Percentiles rank a stretch among this genome's conserved stretches.
phyloP scores from a whole-genome alignment of 306 rosid species.

The Neltuma alba region DNA sequence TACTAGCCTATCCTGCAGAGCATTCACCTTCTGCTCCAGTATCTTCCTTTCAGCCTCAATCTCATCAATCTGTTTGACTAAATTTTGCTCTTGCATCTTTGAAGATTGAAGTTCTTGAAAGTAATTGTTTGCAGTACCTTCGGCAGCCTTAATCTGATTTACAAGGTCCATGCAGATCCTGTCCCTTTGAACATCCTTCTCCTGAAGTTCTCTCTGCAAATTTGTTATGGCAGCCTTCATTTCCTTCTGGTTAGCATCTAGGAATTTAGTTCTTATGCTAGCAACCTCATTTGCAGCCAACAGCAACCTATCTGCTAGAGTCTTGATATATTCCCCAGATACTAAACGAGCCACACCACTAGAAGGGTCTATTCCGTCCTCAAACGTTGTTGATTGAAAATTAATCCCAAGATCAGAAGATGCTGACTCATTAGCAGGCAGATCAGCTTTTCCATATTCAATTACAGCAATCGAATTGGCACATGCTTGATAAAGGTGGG shows the following conservation, averaged over 20 bases:
- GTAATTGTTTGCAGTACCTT: constrained; percentile 63
- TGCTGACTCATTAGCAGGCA: constrained; percentile 52
- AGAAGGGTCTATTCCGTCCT: constrained; percentile 28
- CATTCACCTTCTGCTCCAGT: constrained; percentile 66
- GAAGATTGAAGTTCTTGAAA: constrained; percentile 74
- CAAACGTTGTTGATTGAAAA: background rate
- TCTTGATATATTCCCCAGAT: constrained; percentile 67
- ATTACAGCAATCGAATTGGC: constrained; percentile 55
- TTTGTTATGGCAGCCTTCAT: constrained; percentile 68
- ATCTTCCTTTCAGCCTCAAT: constrained; percentile 56
- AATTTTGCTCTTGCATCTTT: constrained; percentile 51
- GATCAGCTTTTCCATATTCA: constrained; percentile 62
- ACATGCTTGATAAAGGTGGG: constrained; percentile 71
- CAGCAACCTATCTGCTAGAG: constrained; percentile 62
- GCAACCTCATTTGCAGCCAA: constrained; percentile 65
- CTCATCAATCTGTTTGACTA: constrained; percentile 60
- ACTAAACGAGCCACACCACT: constrained; percentile 4
- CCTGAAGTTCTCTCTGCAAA: constrained; percentile 92
- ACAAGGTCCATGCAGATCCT: constrained; percentile 84
- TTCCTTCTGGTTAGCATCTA: constrained; percentile 68
- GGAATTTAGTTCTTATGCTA: constrained; percentile 58
- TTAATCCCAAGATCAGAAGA: background rate
- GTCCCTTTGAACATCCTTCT: constrained; percentile 90
- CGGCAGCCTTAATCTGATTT: constrained; percentile 83
- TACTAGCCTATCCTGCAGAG: constrained; percentile 57